Percentiles rank a stretch among this genome's conserved stretches.
Evolutionary conservation across 257 asterid genomes (phyloP).

Genomic region (Datura wrightii): DNA sequence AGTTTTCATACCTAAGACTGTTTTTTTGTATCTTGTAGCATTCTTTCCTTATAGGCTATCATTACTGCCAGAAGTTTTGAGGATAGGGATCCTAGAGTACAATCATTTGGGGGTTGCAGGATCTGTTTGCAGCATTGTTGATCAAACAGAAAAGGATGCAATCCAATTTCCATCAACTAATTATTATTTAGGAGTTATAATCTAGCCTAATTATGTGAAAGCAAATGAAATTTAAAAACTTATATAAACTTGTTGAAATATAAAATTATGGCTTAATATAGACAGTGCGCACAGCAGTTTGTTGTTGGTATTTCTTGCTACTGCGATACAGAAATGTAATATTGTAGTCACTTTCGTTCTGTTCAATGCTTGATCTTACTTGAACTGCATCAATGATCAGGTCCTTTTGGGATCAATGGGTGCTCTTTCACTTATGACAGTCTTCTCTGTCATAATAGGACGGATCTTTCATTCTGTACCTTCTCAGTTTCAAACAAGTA

Average conservation of each 20-base stretch:
- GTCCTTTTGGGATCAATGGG: constrained; percentile 98
- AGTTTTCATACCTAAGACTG: not conserved
- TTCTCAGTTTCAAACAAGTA: constrained; percentile 97
- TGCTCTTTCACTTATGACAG: constrained; percentile 90
- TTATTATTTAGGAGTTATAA: constrained; percentile 19
- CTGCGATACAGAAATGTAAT: not conserved
- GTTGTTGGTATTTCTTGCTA: constrained; percentile 23
- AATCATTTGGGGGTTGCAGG: not conserved
- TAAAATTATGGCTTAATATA: not conserved
- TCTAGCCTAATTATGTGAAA: not conserved
- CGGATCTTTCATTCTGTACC: constrained; percentile 90
- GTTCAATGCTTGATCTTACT: constrained; percentile 20
- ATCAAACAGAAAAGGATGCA: constrained; percentile 17
- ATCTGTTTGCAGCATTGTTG: not conserved
- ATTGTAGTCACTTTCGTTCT: constrained; percentile 19
- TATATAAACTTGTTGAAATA: not conserved
- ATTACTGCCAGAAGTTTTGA: constrained; percentile 22
- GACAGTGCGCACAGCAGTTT: not conserved
- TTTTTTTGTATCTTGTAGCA: not conserved
- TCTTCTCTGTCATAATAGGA: constrained; percentile 88
- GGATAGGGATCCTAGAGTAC: not conserved
- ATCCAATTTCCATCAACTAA: constrained; percentile 6
- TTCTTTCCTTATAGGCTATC: not conserved
- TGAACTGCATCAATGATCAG: constrained; percentile 49
- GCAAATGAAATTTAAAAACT: not conserved